Evolutionary conservation across 2,329 filamentous ascomycete species (phyloP).

Genomic region (Calycina herbarum): DNA sequence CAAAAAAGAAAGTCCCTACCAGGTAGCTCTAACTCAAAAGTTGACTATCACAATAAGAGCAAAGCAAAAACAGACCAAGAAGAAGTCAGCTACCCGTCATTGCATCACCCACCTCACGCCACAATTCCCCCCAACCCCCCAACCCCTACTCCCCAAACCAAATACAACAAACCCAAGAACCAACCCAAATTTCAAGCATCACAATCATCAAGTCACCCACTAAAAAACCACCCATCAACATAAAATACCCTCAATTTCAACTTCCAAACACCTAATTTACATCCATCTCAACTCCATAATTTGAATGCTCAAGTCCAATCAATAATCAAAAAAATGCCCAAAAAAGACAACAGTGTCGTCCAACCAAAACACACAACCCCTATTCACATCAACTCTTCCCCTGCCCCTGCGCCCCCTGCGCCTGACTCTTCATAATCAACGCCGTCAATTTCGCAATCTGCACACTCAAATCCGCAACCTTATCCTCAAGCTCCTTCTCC

Average conservation of each 20-base stretch:
- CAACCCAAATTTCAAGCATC: too few species aligned
- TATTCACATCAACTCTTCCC: neutral
- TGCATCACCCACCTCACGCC: too few species aligned
- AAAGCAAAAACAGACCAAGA: too few species aligned
- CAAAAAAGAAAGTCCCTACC: too few species aligned
- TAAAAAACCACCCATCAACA: neutral
- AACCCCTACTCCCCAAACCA: too few species aligned
- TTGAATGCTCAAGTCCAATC: neutral
- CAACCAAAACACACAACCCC: neutral
- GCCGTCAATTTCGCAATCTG: constrained; percentile 61
- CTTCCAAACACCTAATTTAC: neutral
- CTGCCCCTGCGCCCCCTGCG: neutral
- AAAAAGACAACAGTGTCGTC: neutral
- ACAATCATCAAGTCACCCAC: too few species aligned
- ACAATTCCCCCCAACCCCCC: too few species aligned
- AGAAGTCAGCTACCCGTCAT: too few species aligned
- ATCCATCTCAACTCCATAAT: neutral
- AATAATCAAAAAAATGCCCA: neutral
- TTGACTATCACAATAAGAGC: too few species aligned
- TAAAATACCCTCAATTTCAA: neutral
- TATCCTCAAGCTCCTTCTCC: constrained; percentile 44
- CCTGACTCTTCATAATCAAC: constrained; percentile 51
- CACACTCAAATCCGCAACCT: constrained; percentile 53
- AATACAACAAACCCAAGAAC: too few species aligned
- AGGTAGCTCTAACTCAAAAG: too few species aligned